Evolutionary conservation across 805 yeast species (phyloP), one percentile per base, ranked within the genome.

Genomic region (Lipomyces anomalus): DNA sequence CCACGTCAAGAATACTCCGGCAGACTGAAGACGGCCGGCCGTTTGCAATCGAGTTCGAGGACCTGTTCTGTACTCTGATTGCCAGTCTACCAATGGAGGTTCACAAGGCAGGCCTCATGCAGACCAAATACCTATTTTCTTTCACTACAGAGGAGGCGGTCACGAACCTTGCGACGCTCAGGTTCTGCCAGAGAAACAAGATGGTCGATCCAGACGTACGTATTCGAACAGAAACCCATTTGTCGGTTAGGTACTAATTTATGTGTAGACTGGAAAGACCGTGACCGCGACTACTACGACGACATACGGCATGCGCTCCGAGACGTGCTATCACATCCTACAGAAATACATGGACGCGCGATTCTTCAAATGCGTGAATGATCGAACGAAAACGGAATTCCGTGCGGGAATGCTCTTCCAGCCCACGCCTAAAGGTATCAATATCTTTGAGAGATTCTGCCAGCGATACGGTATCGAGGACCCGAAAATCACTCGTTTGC

Each of bases 391-490:
- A 23, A 18, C 24, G 26, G 30, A 33, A 35, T 49, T 50, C 42
- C 37, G 35, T 21, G 28, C 21, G 6, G 28, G 30, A 7, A 30
- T 38, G 44, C 50, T 50, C 22, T 42, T 44, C 21, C 97, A 90
- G 60, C 95, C 95, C 3, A 86, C 96, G 0, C 88, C 97, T 0
- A 90, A 90, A 59, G 97, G 97, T 1, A 78, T 87, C 5, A 80
- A 87, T 0, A 58, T 86, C 0, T 63, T 89, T 1, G 78, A 76
- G 40, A 67, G 70, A 16, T 86, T 80, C 60, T 78, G 82, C 50
- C 67, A 70, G 41, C 74, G 68, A 35, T 62, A 72, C 38, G 94
- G 88, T 0, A 61, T 79, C 39, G 69, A 65, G 37, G 62, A 63
- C 13, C 48, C 57, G 1, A 46, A 54, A 0, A 57, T 66, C 22